Base-by-base conservation (phyloP, 345 rosid species). In the Anacardium occidentale region DNA sequence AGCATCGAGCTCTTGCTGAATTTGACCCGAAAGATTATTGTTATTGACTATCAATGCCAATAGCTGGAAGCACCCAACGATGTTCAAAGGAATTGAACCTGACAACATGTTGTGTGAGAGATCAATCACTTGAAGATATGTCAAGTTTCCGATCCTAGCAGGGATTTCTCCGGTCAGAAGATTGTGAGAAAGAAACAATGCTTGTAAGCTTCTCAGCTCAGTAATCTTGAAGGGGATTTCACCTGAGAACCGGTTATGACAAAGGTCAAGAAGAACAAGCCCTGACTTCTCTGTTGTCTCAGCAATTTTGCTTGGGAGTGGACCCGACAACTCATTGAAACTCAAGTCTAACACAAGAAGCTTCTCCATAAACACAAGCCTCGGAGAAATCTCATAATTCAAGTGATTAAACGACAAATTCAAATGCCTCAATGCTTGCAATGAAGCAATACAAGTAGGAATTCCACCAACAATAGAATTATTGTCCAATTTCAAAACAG, bases 1-100 rank as follows among this genome's bases (percentile, higher is more conserved):
- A 0, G 97, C 98, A 72, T 94, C 98, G 51, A 94, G 93, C 82
- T 94, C 98, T 0, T 93, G 98, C 71, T 91, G 94, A 60, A 94
- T 87, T 80, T 87, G 91, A 2, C 97, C 97, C 0, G 90, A 84
- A 65, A 91, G 91, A 73, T 90, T 87, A 81, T 94, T 94, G 83
- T 88, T 86, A 56, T 80, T 85, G 57, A 94, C 83, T 18, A 90
- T 75, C 71, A 94, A 62, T 47, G 93, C 91, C 26, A 94, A 89
- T 20, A 94, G 76, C 89, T 94, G 97, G 77, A 91, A 94, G 71
- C 97, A 94, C 42, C 94, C 94, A 26, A 94, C 96, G 47, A 94
- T 83, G 74, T 86, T 89, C 50, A 89, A 81, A 8, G 97, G 98
- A 78, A 94, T 90, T 6, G 96, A 74, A 6, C 97, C 96, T 0